These are phyloP conservation scores for Pythium dissimile DNA, from an alignment of 352 stramenopile species.

Conservation along the genomic window DNA sequence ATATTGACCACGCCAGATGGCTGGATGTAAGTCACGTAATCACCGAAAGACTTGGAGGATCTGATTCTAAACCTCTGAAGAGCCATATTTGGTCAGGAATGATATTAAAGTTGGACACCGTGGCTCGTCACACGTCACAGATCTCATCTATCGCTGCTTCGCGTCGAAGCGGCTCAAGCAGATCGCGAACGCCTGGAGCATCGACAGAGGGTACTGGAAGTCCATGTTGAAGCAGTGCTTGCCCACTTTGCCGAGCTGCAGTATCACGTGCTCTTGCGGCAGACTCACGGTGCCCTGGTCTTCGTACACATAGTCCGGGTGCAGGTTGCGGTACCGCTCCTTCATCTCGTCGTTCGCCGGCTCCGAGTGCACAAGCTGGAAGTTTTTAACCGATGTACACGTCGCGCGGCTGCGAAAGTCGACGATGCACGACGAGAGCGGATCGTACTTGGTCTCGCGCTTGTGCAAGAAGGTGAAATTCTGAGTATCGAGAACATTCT, in stretches of 20 bases:
- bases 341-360: constrained; percentile 62
- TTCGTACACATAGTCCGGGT: constrained; percentile 74
- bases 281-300: constrained; percentile 82
- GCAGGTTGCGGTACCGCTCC: constrained; percentile 65
- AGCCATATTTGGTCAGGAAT: background rate
- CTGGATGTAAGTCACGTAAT: background rate
- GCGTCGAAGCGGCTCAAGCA: constrained; percentile 90
- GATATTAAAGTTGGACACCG: background rate
- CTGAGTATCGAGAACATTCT: constrained; percentile 76
- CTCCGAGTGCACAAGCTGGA: constrained; percentile 88
- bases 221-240: constrained; percentile 96
- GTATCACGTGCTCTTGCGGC: constrained; percentile 75
- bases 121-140: background rate
- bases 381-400: constrained; percentile 91
- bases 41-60: background rate
- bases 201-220: constrained; percentile 90
- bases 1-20: background rate
- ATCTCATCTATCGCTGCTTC: constrained; percentile 58
- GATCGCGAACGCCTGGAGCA: constrained; percentile 92
- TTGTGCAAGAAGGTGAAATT: constrained; percentile 86
- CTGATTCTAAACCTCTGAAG: background rate
- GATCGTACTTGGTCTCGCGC: constrained; percentile 88
- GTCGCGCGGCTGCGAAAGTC: constrained; percentile 91
- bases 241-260: constrained; percentile 86
- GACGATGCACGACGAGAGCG: constrained; percentile 89